Evolutionary conservation across 108 stramenopile species (phyloP), one percentile per base, ranked within the genome.

Genomic region (Mayamaea pseudoterrestris): DNA sequence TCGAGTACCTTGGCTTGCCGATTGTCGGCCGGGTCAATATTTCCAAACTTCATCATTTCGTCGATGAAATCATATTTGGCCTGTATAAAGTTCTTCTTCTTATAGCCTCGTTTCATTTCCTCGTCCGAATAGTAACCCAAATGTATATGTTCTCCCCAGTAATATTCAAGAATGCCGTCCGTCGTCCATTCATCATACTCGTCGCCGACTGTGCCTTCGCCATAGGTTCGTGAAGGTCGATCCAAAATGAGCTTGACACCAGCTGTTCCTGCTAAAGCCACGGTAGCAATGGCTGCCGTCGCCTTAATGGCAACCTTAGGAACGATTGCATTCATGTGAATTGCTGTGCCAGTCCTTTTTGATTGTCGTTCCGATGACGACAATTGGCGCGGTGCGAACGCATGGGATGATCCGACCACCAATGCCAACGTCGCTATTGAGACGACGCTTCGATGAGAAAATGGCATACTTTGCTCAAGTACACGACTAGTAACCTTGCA

Each of bases 61-160:
- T 96, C 93, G 44, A 93, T 88, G 57, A 96, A 96, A 61, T 94
- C 86, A 57, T 88, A 96, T 57, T 94, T 94, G 32, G 95, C 95
- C 49, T 92, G 68, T 27, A 85, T 90, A 44, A 95, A 81, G 53
- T 92, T 55, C 76, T 93, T 94, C 22, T 79, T 78, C 44, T 71
- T 78, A 64, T 84, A 92, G 2, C 79, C 79, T 5, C 43, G 49
- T 37, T 49, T 47, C 66, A 82, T 65, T 45, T 80, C 83, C 40
- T 62, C 74, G 16, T 48, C 40, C 5, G 48, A 42, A 58, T 97
- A 97, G 65, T 95, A 95, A 3, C 96, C 96, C 16, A 97, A 66
- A 71, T 97, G 96, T 59, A 97, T 97, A 68, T 97, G 96, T 69
- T 97, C 96, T 12, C 96, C 94, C 96, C 96, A 97, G 62, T 94